Evolutionary conservation across 2,329 filamentous ascomycete species (phyloP), one percentile per base, ranked within the genome.

Genomic region (Talaromyces sp.): DNA sequence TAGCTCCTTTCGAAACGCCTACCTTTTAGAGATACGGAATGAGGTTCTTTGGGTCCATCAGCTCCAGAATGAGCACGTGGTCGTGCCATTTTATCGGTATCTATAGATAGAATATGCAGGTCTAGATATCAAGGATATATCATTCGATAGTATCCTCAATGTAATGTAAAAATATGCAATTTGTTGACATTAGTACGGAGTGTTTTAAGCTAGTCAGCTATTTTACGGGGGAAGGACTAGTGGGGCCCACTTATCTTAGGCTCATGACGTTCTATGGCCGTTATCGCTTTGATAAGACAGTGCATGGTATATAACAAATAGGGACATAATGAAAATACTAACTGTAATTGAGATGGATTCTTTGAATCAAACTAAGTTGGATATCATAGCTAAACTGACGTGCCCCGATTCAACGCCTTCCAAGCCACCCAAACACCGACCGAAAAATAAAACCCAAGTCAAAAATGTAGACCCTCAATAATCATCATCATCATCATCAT

Each of bases 1-100:
- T 60, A 57, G 27, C 27, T 31, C 27, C 27, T 6, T 31, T 39
- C 19, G 19, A 24, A 39, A 60, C 66, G 59, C 73, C 56, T 74
- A 82, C 80, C 91, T 81, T 93, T 94, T 62, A 93, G 81, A 60
- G 90, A 93, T 54, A 93, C 86, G 22, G 89, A 87, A 78, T 93
- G 90, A 43, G 90, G 90, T 78, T 93, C 91, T 76, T 92, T 92
- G 14, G 77, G 75, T 57, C 72, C 76, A 50, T 82, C 80, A 57
- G 79, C 78, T 14, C 75, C 72, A 16, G 79, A 81, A 54, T 76
- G 71, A 60, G 79, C 77, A 66, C 80, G 75, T 61, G 78, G 72
- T 35, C 79, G 79, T 69, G 79, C 75, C 80, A 82, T 82, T 16
- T 22, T 14, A 14, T 56, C 33, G 19, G 16, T 14, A 6, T 16